A percentile compares a stretch with the other conserved stretches of the same genome.
phyloP scores from a whole-genome alignment of 2,329 filamentous ascomycete genomes.

The Blastomyces gilchristii region DNA sequence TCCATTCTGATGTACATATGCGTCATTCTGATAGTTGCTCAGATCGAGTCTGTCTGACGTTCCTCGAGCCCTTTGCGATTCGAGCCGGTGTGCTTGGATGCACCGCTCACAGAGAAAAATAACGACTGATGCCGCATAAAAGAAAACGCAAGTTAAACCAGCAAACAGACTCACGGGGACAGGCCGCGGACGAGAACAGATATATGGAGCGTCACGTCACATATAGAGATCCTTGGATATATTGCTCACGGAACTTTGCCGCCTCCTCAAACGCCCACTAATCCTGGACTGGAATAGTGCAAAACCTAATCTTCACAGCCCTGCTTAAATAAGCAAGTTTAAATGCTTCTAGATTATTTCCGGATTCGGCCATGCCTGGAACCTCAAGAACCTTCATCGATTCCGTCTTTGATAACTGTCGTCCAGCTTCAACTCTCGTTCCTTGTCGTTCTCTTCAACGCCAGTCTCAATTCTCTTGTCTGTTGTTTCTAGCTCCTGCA shows the following conservation, averaged over 20 bases:
- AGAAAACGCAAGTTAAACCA: neutral
- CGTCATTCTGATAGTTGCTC: neutral
- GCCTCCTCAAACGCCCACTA: neutral
- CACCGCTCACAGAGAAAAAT: too few relatives aligned
- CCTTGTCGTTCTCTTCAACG: neutral
- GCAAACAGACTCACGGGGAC: neutral
- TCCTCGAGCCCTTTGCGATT: neutral
- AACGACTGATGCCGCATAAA: too few relatives aligned
- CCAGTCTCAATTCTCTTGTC: neutral
- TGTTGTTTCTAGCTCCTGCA: neutral
- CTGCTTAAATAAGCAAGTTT: neutral
- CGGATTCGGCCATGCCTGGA: neutral
- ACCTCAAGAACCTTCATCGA: neutral
- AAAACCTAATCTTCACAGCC: constrained; percentile 5
- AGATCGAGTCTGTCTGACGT: neutral
- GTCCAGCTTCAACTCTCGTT: too few relatives aligned
- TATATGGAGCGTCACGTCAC: neutral
- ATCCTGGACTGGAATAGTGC: neutral
- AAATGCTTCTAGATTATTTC: constrained; percentile 5
- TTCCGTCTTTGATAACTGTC: neutral
- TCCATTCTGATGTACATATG: neutral
- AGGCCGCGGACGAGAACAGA: neutral
- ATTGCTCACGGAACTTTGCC: too few relatives aligned
- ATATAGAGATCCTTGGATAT: neutral
- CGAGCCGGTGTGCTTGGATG: too few relatives aligned